A percentile compares a stretch with the other conserved stretches of the same genome.
These are phyloP conservation scores for Leishmania lainsoni DNA, from an alignment of 208 protist genomes.

Conservation along the genomic window DNA sequence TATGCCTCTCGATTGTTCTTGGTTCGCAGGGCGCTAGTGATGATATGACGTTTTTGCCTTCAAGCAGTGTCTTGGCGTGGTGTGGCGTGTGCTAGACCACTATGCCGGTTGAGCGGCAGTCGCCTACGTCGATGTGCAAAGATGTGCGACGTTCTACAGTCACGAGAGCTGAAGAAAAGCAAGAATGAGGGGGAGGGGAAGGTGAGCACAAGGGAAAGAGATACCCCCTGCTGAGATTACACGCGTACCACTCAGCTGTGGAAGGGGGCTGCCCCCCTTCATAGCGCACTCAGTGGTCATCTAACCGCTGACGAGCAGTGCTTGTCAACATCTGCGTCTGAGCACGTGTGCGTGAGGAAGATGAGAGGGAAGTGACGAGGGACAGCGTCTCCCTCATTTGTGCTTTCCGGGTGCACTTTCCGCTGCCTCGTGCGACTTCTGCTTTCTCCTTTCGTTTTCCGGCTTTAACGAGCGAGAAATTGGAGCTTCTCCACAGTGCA, in stretches of 20 bases:
- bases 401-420: neutral
- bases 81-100: neutral
- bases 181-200: neutral
- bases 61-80: neutral
- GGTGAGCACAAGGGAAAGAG: neutral
- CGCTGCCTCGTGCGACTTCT: neutral
- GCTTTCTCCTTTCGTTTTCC: neutral
- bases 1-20: neutral
- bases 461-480: too few species aligned
- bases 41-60: too few species aligned
- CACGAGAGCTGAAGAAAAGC: neutral
- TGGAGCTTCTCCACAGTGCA: neutral
- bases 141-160: neutral
- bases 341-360: neutral
- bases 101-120: neutral
- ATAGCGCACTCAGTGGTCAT: neutral
- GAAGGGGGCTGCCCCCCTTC: neutral
- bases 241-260: neutral
- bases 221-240: neutral
- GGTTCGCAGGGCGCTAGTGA: neutral
- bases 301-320: neutral
- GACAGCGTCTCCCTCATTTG: neutral
- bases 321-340: neutral
- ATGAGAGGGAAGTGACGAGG: neutral
- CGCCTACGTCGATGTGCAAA: neutral